A percentile compares a stretch with the other conserved stretches of the same genome.
Evolutionary conservation across 192 early-diverging fungal species (phyloP).

Genomic region (Pecoramyces ruminantium): DNA sequence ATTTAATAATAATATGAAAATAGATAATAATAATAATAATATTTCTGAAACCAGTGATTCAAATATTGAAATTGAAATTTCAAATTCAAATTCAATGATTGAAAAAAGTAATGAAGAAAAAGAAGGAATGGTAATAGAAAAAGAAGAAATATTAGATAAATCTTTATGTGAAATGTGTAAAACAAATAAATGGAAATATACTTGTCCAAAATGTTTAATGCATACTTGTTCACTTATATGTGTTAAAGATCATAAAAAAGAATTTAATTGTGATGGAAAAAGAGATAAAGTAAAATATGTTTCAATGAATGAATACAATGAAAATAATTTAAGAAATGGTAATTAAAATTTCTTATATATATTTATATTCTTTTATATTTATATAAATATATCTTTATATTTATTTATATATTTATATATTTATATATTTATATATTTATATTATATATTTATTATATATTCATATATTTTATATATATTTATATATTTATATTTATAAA

Average conservation of each 20-base stretch:
- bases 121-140: background rate
- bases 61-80: background rate
- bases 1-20: too few species aligned
- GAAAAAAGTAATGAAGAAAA: background rate
- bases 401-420: too few species aligned
- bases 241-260: background rate
- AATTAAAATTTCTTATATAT: too few species aligned
- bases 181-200: background rate
- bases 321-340: background rate
- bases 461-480: too few species aligned
- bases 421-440: too few species aligned
- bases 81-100: background rate
- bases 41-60: too few species aligned
- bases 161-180: background rate
- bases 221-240: background rate
- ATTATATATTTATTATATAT: too few species aligned
- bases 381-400: too few species aligned
- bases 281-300: background rate
- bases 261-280: background rate
- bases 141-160: background rate
- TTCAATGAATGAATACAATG: background rate
- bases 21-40: too few species aligned
- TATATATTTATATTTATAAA: too few species aligned
- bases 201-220: background rate
- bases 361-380: too few species aligned